A percentile compares a stretch with the other conserved stretches of the same genome.
These are phyloP conservation scores for Populus nigra DNA, from an alignment of 345 rosid species.

Conservation along the genomic window DNA sequence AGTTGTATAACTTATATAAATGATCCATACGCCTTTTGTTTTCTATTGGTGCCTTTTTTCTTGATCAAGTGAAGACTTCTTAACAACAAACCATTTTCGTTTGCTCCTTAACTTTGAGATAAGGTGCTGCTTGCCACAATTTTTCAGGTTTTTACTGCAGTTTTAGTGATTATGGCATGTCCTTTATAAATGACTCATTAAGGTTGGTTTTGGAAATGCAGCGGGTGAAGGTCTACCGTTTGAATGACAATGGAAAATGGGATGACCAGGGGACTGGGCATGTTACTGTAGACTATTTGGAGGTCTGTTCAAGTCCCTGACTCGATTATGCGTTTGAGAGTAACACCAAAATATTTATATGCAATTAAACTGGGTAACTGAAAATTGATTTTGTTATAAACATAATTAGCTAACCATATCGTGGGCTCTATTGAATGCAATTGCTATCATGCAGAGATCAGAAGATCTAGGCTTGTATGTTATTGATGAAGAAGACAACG, in stretches of 20 bases:
- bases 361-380: background rate
- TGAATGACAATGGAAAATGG: slow-evolving; percentile 81
- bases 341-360: background rate
- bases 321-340: background rate
- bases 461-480: slow-evolving; percentile 76
- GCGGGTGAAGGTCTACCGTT: slow-evolving; percentile 85
- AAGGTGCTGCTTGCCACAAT: background rate
- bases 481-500: slow-evolving; percentile 80
- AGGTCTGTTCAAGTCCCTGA: slow-evolving; percentile 48
- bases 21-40: background rate
- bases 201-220: slow-evolving; percentile 29
- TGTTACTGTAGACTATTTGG: slow-evolving; percentile 71
- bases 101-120: background rate
- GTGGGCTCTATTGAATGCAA: background rate
- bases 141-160: background rate
- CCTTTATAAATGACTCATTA: background rate
- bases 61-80: background rate
- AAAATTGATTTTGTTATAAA: background rate
- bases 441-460: slow-evolving; percentile 53
- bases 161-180: background rate
- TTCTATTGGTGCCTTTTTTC: background rate
- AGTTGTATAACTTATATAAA: background rate
- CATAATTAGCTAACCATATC: background rate
- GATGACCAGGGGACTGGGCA: slow-evolving; percentile 96
- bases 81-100: background rate